Evolutionary conservation across 345 rosid species (phyloP), one percentile per base, ranked within the genome.

Genomic region (Firmiana major): DNA sequence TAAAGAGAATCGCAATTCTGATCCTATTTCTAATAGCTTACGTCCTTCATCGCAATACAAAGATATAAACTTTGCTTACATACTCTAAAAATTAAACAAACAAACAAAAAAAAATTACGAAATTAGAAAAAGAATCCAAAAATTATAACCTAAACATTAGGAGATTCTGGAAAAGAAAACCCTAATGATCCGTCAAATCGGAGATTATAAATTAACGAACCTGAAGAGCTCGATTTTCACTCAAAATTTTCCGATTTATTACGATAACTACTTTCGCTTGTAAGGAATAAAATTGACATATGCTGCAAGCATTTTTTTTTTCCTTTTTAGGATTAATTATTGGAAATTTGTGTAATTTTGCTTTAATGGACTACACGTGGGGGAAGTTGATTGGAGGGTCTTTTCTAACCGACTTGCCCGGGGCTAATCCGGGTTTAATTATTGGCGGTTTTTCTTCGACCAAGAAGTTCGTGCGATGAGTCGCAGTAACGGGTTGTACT

Each of bases 181-280:
- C 76, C 74, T 60, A 60, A 62, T 58, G 40, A 19, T 34, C 19
- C n/a, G 19, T 9, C 12, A 38, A 22, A 79, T 38, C 19, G 16
- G 19, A 4, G 19, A 28, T n/a, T n/a, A n/a, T n/a, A n/a, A n/a
- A n/a, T 28, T 13, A 57, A 71, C 83, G 15, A 81, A 81, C 83
- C 83, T 81, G 70, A 43, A 51, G 26, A 22, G 24, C 19, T 76
- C 74, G 69, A 76, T 71, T 53, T 55, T 72, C 42, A 71, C 73
- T 76, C 60, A 54, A 54, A 57, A 6, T 12, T 43, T 3, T 53
- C 53, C 13, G 54, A 51, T 65, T 54, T 38, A 38, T 51, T 22
- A 42, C 22, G 36, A 49, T 26, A 36, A 3, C 46, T 63, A 19
- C 19, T 77, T 73, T 63, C 9, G 74, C 0, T 55, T 16, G 22